phyloP scores from a whole-genome alignment of 768 basidiomycete genomes.

The Suillus tomentosus region DNA sequence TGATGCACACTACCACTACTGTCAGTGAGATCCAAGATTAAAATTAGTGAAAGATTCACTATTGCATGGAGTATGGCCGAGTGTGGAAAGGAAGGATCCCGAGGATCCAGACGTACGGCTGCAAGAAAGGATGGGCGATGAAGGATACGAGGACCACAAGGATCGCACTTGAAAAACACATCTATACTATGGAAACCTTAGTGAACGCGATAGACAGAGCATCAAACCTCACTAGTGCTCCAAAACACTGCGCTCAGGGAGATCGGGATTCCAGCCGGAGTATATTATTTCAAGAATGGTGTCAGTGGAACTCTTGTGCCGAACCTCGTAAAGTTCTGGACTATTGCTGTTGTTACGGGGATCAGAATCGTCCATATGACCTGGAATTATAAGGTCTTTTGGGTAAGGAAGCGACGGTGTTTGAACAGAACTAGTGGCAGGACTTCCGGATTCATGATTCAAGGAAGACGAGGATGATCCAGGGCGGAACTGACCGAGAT shows the following conservation, averaged over 20 bases:
- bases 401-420: constrained; percentile 6
- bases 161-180: constrained; percentile 86
- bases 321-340: constrained; percentile 47
- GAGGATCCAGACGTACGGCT: constrained; percentile 77
- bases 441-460: constrained; percentile 17
- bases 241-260: constrained; percentile 73
- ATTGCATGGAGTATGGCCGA: constrained; percentile 91
- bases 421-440: constrained; percentile 13
- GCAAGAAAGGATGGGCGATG: constrained; percentile 81
- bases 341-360: constrained; percentile 51
- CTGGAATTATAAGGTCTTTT: constrained; percentile 29
- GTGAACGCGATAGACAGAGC: not conserved
- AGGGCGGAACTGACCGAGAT: constrained; percentile 21
- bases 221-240: constrained; percentile 65
- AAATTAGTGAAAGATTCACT: constrained; percentile 41
- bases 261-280: constrained; percentile 83
- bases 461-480: constrained; percentile 26
- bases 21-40: constrained; percentile 17
- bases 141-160: constrained; percentile 81
- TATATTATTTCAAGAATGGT: constrained; percentile 67
- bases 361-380: constrained; percentile 36
- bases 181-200: constrained; percentile 60
- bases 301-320: constrained; percentile 45
- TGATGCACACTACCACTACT: constrained; percentile 62
- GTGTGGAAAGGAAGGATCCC: constrained; percentile 85